Percentiles rank a stretch among this genome's conserved stretches.
phyloP scores from a whole-genome alignment of 2,329 filamentous ascomycete genomes.

The Fusarium poae region DNA sequence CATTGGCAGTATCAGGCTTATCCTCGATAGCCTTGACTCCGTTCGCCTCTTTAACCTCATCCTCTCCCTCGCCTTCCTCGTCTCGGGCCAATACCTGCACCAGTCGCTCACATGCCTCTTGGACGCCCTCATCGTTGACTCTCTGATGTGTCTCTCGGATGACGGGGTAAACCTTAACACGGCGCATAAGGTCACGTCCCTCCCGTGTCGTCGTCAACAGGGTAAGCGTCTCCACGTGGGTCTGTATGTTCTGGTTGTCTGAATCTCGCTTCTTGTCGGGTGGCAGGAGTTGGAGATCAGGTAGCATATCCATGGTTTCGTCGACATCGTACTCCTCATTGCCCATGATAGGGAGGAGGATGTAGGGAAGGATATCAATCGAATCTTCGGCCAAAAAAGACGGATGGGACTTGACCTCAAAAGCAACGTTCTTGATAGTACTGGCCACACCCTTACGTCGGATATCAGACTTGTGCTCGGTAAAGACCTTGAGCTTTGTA shows the following conservation, averaged over 20 bases:
- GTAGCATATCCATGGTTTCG: constrained; percentile 86
- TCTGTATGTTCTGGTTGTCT: constrained; percentile 81
- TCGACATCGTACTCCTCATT: constrained; percentile 90
- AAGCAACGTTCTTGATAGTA: constrained; percentile 93
- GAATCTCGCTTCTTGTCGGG: constrained; percentile 89
- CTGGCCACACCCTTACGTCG: constrained; percentile 94
- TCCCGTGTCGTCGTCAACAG: constrained; percentile 83
- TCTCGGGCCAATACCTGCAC: constrained; percentile 91
- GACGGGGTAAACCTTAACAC: constrained; percentile 88
- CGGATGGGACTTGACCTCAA: constrained; percentile 80
- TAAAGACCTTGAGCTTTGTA: constrained; percentile 94
- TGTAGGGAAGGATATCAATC: constrained; percentile 87
- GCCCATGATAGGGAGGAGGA: constrained; percentile 88
- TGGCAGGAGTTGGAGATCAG: constrained; percentile 89
- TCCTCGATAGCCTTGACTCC: constrained; percentile 53
- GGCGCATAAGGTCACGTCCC: constrained; percentile 79
- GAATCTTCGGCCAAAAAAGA: constrained; percentile 77
- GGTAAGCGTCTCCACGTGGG: constrained; percentile 89
- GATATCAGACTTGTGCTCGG: constrained; percentile 86
- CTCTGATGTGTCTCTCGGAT: constrained; percentile 86
- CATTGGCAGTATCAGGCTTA: constrained; percentile 56
- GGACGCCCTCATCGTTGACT: constrained; percentile 82
- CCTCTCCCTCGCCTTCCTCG: constrained; percentile 66
- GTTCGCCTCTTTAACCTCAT: constrained; percentile 52
- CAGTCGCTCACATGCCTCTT: constrained; percentile 86